A percentile compares a stretch with the other conserved stretches of the same genome.
phyloP scores from a whole-genome alignment of 2,329 filamentous ascomycete genomes.

The Monosporascus cannonballus region DNA sequence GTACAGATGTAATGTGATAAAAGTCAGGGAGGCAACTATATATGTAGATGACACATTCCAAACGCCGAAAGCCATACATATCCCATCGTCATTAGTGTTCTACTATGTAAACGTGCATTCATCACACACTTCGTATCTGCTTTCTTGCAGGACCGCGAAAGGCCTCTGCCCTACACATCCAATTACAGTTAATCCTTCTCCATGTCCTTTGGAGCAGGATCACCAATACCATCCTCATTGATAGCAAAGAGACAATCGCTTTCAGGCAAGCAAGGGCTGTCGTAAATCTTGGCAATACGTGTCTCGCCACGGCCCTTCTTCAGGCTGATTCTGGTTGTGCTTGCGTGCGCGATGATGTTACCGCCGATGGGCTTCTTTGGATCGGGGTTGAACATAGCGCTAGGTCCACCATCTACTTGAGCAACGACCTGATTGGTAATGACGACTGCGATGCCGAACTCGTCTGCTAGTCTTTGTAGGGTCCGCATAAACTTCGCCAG shows the following conservation, averaged over 20 bases:
- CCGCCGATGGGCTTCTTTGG: constrained; percentile 98
- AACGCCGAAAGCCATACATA: neutral
- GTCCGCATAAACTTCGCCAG: constrained; percentile 84
- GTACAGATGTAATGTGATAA: neutral
- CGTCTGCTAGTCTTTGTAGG: constrained; percentile 69
- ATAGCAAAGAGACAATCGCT: constrained; percentile 97
- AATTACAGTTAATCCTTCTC: constrained; percentile 54
- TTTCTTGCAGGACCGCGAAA: neutral
- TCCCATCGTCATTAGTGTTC: neutral
- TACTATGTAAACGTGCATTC: neutral
- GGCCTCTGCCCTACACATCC: too few species aligned
- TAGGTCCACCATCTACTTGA: constrained; percentile 93
- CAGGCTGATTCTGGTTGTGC: constrained; percentile 86
- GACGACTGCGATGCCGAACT: constrained; percentile 95
- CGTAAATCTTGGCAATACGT: constrained; percentile 97
- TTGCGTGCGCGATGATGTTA: constrained; percentile 97
- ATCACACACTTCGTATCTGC: neutral
- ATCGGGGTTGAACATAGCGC: constrained; percentile 98
- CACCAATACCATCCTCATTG: constrained; percentile 92
- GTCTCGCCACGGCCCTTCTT: constrained; percentile 96
- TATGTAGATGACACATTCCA: neutral
- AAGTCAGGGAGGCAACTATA: neutral
- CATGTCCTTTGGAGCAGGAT: constrained; percentile 90
- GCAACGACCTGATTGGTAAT: constrained; percentile 99
- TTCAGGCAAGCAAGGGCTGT: constrained; percentile 93